Base-by-base conservation (phyloP, 2,329 filamentous ascomycete species). In the Arachnopeziza araneosa region DNA sequence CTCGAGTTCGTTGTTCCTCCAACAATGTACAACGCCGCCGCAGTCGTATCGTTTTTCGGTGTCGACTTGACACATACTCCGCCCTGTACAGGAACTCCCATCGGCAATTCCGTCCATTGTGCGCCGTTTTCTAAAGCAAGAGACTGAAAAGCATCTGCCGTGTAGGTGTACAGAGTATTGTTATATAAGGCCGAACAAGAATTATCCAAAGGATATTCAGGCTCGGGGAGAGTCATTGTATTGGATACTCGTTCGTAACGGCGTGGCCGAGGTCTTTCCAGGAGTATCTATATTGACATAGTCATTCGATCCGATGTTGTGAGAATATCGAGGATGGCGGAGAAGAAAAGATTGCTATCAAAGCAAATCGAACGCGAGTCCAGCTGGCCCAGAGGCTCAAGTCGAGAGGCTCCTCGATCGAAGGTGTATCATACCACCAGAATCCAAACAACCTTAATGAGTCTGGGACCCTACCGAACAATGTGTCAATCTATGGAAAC, bases 131-230 rank as follows among this genome's bases (percentile, higher is more conserved):
- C 76, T 64, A 98, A 76, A 14, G 80, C 75, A 65, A 98, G 75
- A 9, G 89, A 88, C 72, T 92, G 84, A 68, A 98, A 93, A 26
- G 85, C 89, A 53, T 83, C 76, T 9, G 85, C 76, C 6, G 91
- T 90, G 74, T 91, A 96, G 52, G 89, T 86, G 77, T 96, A 98
- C 57, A 98, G 84, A 14, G 86, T 91, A 73, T 92, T 87, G 71
- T 92, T 80, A 77, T 90, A 80, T 63, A 97, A 82, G 70, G 89
- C 84, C 60, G 92, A 91, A 76, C 93, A 98, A 70, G 90, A 86
- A 75, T 87, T 85, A 73, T 86, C 83, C 72, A 97, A 78, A 64
- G 87, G 79, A 71, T 85, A 81, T 57, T 83, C 78, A 56, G 92
- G 91, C 70, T 85, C 77, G 54, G 91, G 91, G 59, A 88, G 79